Evolutionary conservation across 192 early-diverging fungal genomes (phyloP).

Genomic region (Linnemannia schmuckeri): DNA sequence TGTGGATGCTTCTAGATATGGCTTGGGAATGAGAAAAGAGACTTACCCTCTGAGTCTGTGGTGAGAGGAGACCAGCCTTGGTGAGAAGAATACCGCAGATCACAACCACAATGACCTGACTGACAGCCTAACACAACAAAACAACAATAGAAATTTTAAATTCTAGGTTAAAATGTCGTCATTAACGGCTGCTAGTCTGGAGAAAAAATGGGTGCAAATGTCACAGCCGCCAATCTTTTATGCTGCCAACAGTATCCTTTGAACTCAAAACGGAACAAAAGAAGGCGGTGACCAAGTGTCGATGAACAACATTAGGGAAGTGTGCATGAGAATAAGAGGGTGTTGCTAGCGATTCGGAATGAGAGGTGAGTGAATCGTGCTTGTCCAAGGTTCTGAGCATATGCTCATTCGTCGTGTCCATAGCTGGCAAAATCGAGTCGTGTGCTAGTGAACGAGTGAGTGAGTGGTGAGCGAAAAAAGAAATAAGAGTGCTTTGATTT

Average conservation of each 20-base stretch:
- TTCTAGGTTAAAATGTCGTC: background rate
- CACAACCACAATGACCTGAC: slow-evolving; percentile 25
- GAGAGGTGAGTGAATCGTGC: background rate
- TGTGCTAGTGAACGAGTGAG: background rate
- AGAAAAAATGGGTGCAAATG: background rate
- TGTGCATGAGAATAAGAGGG: background rate
- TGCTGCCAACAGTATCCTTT: background rate
- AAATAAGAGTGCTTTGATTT: background rate
- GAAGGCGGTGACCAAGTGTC: background rate
- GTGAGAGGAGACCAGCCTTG: background rate
- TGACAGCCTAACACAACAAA: slow-evolving; percentile 9
- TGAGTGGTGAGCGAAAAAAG: background rate
- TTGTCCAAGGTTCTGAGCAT: background rate
- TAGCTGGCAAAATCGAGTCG: background rate
- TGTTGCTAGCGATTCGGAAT: background rate
- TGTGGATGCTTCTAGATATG: background rate
- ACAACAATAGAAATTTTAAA: background rate
- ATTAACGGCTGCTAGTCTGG: background rate
- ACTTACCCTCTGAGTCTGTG: slow-evolving; percentile 1
- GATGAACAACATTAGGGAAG: background rate
- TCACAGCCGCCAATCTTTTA: too few species aligned
- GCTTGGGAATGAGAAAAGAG: too few species aligned
- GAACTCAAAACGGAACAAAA: background rate
- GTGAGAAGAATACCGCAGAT: slow-evolving; percentile 12
- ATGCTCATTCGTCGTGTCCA: background rate